Percentiles rank a stretch among this genome's conserved stretches.
phyloP scores from a whole-genome alignment of 2,329 filamentous ascomycete species.

The Alternaria solani region DNA sequence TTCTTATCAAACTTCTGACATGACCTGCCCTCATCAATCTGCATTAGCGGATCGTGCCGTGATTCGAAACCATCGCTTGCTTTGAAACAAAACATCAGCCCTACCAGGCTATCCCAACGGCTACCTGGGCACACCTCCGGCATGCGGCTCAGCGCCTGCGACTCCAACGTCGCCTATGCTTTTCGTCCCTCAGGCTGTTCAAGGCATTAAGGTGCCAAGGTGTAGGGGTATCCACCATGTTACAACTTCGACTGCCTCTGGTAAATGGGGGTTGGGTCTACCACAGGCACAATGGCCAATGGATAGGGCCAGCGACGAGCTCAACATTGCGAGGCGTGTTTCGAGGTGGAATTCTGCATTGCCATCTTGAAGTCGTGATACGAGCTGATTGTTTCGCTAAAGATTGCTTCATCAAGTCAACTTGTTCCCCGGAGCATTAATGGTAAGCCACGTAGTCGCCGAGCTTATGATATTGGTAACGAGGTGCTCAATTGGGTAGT shows the following conservation, averaged over 20 bases:
- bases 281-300: not conserved
- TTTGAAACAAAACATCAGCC: conserved; percentile 27
- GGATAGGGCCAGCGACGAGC: not conserved
- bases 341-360: not conserved
- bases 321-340: not conserved
- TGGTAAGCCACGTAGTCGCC: too few species aligned
- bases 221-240: conserved; percentile 1
- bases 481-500: too few species aligned
- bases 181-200: not conserved
- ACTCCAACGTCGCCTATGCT: not conserved
- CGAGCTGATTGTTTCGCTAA: not conserved
- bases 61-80: conserved; percentile 22
- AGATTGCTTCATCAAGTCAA: not conserved
- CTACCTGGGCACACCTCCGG: conserved; percentile 2
- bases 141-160: not conserved
- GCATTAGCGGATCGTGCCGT: conserved; percentile 25
- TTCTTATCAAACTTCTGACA: conserved; percentile 29
- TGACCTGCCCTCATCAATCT: conserved; percentile 14
- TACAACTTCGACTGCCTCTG: not conserved
- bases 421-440: too few species aligned
- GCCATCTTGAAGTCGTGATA: not conserved
- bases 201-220: conserved; percentile 3
- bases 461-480: too few species aligned
- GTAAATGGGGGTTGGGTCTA: not conserved
- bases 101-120: conserved; percentile 7